Base-by-base conservation (phyloP, 139 green algal genomes). In the Chlorella sp. region DNA sequence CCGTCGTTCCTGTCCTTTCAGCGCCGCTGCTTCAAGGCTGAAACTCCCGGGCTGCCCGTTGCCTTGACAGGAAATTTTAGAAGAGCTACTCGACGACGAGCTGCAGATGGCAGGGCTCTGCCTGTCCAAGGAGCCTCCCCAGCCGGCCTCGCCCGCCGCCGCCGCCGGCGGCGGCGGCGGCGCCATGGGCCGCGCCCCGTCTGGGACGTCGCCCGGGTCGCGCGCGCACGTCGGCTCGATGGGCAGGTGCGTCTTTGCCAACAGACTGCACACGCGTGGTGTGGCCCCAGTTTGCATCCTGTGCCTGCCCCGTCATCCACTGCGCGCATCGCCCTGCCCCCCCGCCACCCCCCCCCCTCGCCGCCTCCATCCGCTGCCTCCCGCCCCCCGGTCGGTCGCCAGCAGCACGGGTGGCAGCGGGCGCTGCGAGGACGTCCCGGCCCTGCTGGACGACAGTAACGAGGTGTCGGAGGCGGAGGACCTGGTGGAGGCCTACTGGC, bases 401-500 rank as follows among this genome's bases (percentile, higher is more conserved):
- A 38, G 21, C 56, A 63, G 21, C 23, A 25, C 56, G 23, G 56
- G 23, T 14, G 27, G 19, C 15, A 21, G 23, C 56, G 11, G 56
- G 56, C 23, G 56, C 56, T 29, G 15, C 33, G 56, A 25, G 23
- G 33, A 25, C 56, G 29, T 21, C 56, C 56, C 29, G 74, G n/a
- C 41, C 0, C 61, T 31, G 0, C 14, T 69, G 9, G 74, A 70
- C 9, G 62, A 64, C 25, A 17, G 21, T 3, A 55, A 71, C 17
- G 70, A 74, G 45, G 21, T 78, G 25, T 55, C 31, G 38, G 76
- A 78, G 70, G 53, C 40, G 2, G 76, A 82, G 31, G 71, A 82
- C 33, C 53, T 80, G 51, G 40, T 74, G 35, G 76, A 82, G 62
- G 67, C 67, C 7, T 82, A 82, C 67, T 82, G 76, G 76, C 67